Evolutionary conservation across 257 asterid species (phyloP), one percentile per base, ranked within the genome.

Genomic region (Penstemon newberryi): DNA sequence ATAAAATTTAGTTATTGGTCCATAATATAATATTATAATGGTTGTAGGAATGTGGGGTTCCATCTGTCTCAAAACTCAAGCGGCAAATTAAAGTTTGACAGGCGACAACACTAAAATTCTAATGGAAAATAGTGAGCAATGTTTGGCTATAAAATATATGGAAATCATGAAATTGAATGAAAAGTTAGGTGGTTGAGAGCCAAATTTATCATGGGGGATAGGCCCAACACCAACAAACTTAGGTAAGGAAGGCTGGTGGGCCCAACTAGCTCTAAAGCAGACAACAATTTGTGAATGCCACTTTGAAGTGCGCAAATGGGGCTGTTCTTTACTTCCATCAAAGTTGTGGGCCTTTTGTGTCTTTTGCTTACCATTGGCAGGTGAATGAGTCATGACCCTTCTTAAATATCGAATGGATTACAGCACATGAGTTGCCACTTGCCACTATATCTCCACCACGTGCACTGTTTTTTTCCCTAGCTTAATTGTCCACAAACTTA

Each of bases 301-400:
- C 56, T 51, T 51, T 51, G 18, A 51, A 51, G 56, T 7, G 56
- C 19, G 56, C 25, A 51, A 25, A 51, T 51, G 56, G 56, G 56
- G 15, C 25, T 6, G 56, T 51, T 51, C 18, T 12, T 4, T 51
- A 1, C 18, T 51, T 25, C 18, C n/a, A 13, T 49, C 9, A 49
- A 11, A 49, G 54, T 25, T 25, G 33, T 25, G 33, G 33, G 33
- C 33, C 33, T 25, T 25, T 25, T 25, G 33, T 25, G 33, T 25
- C 33, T 25, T 25, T 1, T 25, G 33, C 33, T 25, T 25, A 25
- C 33, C 33, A 25, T 25, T 25, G 33, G 33, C 2, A 25, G 33
- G 33, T 25, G 33, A 25, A 2, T 25, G 33, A 25, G 33, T 25
- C 33, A 25, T 25, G 2, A 25, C 33, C 33, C 33, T 25, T 25